A percentile compares a stretch with the other conserved stretches of the same genome.
Conservation (phyloP, 1,284 basidiomycete species). For the Pyrrhoderma noxium region DNA sequence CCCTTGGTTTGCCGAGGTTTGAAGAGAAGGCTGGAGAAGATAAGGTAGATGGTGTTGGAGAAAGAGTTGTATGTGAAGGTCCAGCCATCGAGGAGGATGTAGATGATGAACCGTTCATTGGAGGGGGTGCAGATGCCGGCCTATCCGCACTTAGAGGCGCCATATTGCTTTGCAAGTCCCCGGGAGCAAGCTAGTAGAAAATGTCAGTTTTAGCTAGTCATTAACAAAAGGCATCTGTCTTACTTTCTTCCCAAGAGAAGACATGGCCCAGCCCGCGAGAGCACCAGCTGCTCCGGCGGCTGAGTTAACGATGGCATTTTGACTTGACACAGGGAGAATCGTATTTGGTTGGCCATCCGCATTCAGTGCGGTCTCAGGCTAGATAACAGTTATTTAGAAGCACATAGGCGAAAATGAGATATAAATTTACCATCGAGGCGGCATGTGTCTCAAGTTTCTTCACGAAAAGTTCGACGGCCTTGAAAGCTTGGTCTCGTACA, state of each 20-base stretch:
- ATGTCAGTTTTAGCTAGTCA: background rate
- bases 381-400: conserved; percentile 7
- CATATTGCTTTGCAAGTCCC: conserved; percentile 68
- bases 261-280: conserved; percentile 91
- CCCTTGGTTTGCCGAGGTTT: conserved; percentile 33
- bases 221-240: too few species aligned
- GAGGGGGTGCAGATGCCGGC: conserved; percentile 31
- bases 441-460: conserved; percentile 78
- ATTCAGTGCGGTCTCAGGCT: conserved; percentile 63
- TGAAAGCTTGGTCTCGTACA: conserved; percentile 92
- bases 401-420: background rate
- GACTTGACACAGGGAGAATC: conserved; percentile 32
- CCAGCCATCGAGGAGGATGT: conserved; percentile 2
- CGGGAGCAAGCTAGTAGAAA: conserved; percentile 48
- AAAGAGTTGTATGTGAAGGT: conserved; percentile 5
- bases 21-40: conserved; percentile 11
- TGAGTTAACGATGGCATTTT: conserved; percentile 66
- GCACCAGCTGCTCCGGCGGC: conserved; percentile 87
- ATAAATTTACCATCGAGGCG: conserved; percentile 59
- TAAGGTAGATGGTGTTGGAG: conserved; percentile 12
- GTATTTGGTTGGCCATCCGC: conserved; percentile 30
- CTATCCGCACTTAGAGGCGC: conserved; percentile 32
- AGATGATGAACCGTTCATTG: conserved; percentile 19
- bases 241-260: conserved; percentile 76
- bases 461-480: conserved; percentile 80